Evolutionary conservation across 169 alveolate genomes (phyloP).

Genomic region (Plasmodium vivax): DNA sequence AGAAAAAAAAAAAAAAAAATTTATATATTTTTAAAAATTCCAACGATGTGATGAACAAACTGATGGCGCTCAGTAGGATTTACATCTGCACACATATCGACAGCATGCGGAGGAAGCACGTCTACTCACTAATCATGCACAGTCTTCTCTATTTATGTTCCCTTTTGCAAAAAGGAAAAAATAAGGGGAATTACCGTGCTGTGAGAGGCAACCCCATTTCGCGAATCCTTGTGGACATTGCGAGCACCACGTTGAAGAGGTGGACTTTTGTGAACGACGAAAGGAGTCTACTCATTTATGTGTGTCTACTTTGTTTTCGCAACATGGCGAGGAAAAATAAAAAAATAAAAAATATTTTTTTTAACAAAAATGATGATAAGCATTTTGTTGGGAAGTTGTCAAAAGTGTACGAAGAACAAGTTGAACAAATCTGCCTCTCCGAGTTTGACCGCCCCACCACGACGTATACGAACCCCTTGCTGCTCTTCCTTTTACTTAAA

Average conservation of each 20-base stretch:
- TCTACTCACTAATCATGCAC: conserved; percentile 19
- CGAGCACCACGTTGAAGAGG: background rate
- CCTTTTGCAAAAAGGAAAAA: background rate
- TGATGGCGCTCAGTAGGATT: background rate
- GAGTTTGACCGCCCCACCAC: background rate
- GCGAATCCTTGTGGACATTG: background rate
- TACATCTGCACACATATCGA: background rate
- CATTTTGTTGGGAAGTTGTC: background rate
- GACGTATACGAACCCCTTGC: conserved; percentile 31
- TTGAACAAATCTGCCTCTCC: conserved; percentile 11
- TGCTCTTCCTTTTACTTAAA: conserved; percentile 50
- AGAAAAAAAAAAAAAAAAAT: background rate
- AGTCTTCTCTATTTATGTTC: conserved; percentile 25
- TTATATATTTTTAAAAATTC: conserved; percentile 8
- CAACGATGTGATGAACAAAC: background rate
- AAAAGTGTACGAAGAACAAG: background rate
- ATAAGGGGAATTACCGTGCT: background rate
- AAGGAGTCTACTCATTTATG: conserved; percentile 23
- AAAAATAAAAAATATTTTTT: conserved; percentile 1
- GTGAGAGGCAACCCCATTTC: background rate
- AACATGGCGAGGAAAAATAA: background rate
- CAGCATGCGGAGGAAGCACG: conserved; percentile 16
- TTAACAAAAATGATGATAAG: conserved; percentile 10
- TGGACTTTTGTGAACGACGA: conserved; percentile 32
- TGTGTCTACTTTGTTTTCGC: conserved; percentile 7